phyloP scores from a whole-genome alignment of 1,139 yeast genomes.

The Sugiyamaella castrensis region DNA sequence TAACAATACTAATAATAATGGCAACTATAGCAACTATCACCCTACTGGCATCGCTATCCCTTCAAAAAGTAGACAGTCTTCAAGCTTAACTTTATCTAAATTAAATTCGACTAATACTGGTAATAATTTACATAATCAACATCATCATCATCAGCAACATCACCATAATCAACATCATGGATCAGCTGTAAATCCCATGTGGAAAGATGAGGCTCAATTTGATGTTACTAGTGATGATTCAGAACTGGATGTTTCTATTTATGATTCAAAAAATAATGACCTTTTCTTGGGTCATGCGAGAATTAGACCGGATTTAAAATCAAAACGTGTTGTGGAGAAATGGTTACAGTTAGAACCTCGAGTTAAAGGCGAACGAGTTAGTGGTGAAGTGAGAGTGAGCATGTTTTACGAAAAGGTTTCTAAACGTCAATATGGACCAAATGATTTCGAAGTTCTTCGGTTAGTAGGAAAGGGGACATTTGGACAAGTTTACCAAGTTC shows the following conservation, averaged over 20 bases:
- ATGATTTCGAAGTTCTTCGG: constrained; percentile 87
- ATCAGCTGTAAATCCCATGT: constrained; percentile 62
- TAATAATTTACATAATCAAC: constrained; percentile 15
- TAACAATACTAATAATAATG: not conserved
- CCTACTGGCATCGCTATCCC: constrained; percentile 41
- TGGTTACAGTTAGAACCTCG: constrained; percentile 79
- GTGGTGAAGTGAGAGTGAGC: constrained; percentile 72
- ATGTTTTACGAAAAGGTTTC: constrained; percentile 70
- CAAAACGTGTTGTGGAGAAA: constrained; percentile 45
- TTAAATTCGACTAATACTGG: constrained; percentile 17
- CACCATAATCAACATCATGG: constrained; percentile 14
- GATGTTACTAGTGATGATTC: constrained; percentile 77
- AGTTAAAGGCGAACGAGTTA: constrained; percentile 68
- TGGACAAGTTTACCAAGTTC: constrained; percentile 95
- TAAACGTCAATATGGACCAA: constrained; percentile 82
- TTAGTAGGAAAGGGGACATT: constrained; percentile 94
- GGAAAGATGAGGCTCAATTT: constrained; percentile 90
- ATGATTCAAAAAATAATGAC: constrained; percentile 80
- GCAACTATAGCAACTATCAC: constrained; percentile 12
- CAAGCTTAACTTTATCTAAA: constrained; percentile 57
- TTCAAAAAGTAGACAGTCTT: constrained; percentile 51
- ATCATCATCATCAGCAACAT: constrained; percentile 9
- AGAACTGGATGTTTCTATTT: constrained; percentile 79
- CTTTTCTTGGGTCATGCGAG: constrained; percentile 82
- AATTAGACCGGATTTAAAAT: constrained; percentile 60